Conservation (phyloP, 768 basidiomycete genomes). For the Scleroderma citrinum region DNA sequence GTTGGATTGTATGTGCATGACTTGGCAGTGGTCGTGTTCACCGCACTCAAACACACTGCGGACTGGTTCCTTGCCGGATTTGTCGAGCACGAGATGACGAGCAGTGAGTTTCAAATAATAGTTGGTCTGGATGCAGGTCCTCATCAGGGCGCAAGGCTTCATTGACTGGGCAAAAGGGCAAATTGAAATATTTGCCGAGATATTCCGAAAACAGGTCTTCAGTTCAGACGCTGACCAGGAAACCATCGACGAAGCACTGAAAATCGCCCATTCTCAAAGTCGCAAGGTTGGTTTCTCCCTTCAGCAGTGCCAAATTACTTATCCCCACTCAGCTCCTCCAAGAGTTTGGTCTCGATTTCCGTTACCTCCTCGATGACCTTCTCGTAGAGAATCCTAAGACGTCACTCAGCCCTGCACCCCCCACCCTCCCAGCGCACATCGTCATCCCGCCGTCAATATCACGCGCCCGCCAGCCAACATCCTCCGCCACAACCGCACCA, state of each 20-base stretch:
- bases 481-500: not conserved
- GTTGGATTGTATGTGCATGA: constrained; percentile 82
- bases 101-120: constrained; percentile 47
- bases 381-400: constrained; percentile 48
- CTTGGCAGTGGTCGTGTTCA: constrained; percentile 84
- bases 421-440: constrained; percentile 25
- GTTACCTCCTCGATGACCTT: constrained; percentile 79
- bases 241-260: constrained; percentile 71
- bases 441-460: constrained; percentile 14
- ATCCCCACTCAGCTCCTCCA: constrained; percentile 58
- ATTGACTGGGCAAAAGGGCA: constrained; percentile 91
- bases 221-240: constrained; percentile 67
- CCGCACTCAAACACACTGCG: constrained; percentile 92
- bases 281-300: constrained; percentile 55
- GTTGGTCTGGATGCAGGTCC: not conserved
- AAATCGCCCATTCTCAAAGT: constrained; percentile 75
- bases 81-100: constrained; percentile 91
- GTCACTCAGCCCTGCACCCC: constrained; percentile 9
- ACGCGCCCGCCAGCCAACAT: constrained; percentile 12
- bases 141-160: constrained; percentile 51
- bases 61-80: constrained; percentile 98
- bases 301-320: not conserved
- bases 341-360: constrained; percentile 93
- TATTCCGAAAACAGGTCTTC: constrained; percentile 90
- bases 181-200: constrained; percentile 74